These are phyloP conservation scores for Nepenthes mirabilis DNA, from an alignment of 148 eudicot genomes.

Conservation along the genomic window DNA sequence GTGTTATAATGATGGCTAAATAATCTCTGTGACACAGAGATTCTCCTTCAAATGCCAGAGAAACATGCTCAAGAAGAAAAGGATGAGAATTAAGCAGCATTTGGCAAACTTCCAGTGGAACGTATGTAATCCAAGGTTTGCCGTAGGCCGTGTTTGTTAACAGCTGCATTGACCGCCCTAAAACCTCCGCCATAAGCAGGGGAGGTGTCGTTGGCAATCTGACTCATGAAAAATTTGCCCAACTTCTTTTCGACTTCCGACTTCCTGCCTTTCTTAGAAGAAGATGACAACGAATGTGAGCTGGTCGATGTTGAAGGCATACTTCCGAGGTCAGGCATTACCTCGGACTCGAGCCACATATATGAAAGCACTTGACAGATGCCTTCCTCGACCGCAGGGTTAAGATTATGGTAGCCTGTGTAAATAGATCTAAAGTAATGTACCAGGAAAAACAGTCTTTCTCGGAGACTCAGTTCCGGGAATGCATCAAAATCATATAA, in stretches of 20 bases:
- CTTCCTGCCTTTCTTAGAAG: conserved; percentile 77
- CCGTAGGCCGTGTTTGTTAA: conserved; percentile 68
- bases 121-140: conserved; percentile 72
- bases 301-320: conserved; percentile 39
- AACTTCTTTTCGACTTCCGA: conserved; percentile 67
- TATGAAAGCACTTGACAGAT: conserved; percentile 90
- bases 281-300: conserved; percentile 26
- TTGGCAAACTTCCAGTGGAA: conserved; percentile 62
- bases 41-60: too few species aligned
- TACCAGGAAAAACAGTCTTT: neutral
- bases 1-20: too few species aligned
- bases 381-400: conserved; percentile 85
- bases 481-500: too few species aligned
- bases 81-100: too few species aligned
- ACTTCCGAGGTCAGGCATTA: conserved; percentile 41
- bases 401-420: conserved; percentile 74
- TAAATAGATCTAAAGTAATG: neutral
- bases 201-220: conserved; percentile 80
- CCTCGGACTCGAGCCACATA: conserved; percentile 99
- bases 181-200: conserved; percentile 92
- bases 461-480: neutral
- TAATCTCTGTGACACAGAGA: too few species aligned
- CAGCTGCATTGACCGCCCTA: conserved; percentile 81
- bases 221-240: conserved; percentile 83
- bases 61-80: too few species aligned